Percentiles rank a stretch among this genome's conserved stretches.
phyloP scores from a whole-genome alignment of 2,329 filamentous ascomycete genomes.

The Penicillium sp. region DNA sequence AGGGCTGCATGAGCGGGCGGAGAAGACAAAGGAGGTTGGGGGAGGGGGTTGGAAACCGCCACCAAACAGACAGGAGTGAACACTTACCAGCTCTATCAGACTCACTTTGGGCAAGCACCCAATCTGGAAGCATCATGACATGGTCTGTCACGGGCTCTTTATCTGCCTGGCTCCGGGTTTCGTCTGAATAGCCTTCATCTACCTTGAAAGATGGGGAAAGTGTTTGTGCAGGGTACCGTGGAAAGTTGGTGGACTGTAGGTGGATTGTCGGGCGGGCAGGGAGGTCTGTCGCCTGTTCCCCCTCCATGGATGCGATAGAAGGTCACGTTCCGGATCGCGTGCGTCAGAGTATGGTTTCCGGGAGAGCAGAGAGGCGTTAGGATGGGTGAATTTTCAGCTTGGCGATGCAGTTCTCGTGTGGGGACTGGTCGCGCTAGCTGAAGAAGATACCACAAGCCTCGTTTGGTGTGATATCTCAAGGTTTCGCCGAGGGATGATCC shows the following conservation, averaged over 20 bases:
- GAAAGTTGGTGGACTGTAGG: constrained; percentile 28
- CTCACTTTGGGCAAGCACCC: constrained; percentile 56
- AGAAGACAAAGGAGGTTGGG: constrained; percentile 7
- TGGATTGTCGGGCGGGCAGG: constrained; percentile 24
- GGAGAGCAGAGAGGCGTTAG: neutral
- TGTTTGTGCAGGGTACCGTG: constrained; percentile 31
- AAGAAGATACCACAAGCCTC: neutral
- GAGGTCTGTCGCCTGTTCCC: constrained; percentile 25
- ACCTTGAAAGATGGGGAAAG: constrained; percentile 55
- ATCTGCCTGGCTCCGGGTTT: constrained; percentile 54
- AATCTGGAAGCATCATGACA: constrained; percentile 51
- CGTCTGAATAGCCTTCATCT: constrained; percentile 87
- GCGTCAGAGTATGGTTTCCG: neutral
- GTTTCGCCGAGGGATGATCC: neutral
- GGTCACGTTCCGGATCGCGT: neutral
- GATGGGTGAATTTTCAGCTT: neutral
- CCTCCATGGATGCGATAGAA: constrained; percentile 31
- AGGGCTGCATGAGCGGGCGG: constrained; percentile 18
- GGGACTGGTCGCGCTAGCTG: neutral
- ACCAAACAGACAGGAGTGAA: neutral
- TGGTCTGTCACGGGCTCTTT: constrained; percentile 40
- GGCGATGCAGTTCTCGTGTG: neutral
- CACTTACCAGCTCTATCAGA: constrained; percentile 55
- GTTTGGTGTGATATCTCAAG: neutral
- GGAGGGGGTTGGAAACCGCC: constrained; percentile 1